Conservation (phyloP, 176 grass and related monocot species). For the Zea luxurians region DNA sequence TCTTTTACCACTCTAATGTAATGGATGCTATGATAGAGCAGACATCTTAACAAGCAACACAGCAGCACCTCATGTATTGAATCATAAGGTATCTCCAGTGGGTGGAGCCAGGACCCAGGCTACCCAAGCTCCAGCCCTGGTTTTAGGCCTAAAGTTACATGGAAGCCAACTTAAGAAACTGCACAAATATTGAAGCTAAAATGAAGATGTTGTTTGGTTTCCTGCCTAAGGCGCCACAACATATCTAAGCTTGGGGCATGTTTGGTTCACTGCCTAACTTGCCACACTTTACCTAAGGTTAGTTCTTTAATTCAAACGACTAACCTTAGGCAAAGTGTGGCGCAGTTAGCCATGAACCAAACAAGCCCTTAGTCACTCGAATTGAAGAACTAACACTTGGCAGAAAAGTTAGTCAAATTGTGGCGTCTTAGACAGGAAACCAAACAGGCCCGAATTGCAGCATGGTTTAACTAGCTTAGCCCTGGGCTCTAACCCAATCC, state of each 20-base stretch:
- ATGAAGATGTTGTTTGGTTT: not conserved
- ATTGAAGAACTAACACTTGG: too few relatives aligned
- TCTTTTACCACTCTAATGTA: not conserved
- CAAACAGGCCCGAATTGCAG: not conserved
- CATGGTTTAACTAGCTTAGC: not conserved
- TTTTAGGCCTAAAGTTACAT: not conserved
- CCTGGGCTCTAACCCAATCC: not conserved
- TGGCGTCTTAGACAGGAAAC: too few relatives aligned
- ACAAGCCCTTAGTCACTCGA: too few relatives aligned
- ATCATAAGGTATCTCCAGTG: not conserved
- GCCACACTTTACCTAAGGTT: too few relatives aligned
- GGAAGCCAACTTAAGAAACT: not conserved
- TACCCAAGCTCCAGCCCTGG: not conserved
- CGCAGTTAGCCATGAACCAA: too few relatives aligned
- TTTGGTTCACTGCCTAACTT: too few relatives aligned
- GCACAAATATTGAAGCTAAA: not conserved
- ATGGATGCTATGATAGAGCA: not conserved
- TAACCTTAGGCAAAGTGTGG: too few relatives aligned
- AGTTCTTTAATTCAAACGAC: too few relatives aligned
- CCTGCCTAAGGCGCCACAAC: too few relatives aligned
- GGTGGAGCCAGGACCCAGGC: not conserved
- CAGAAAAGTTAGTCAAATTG: too few relatives aligned
- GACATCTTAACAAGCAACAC: not conserved
- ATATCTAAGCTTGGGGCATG: too few relatives aligned
- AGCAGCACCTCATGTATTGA: not conserved